These are phyloP conservation scores for Talaromyces adpressus DNA, from an alignment of 495 filamentous ascomycete species.

Conservation along the genomic window DNA sequence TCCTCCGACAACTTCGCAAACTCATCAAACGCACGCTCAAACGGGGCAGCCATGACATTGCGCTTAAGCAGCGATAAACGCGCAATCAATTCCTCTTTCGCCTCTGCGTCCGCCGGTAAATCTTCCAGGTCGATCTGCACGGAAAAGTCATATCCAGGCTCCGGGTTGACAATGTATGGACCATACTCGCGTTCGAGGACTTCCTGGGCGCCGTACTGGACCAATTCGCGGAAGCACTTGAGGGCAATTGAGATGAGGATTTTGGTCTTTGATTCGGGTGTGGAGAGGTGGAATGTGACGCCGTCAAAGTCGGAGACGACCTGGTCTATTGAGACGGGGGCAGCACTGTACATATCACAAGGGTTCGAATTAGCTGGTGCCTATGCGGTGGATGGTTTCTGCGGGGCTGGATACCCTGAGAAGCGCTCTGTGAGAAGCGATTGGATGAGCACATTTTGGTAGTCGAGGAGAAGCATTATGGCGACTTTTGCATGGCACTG, in stretches of 20 bases:
- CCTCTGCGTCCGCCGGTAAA: slow-evolving; percentile 74
- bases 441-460: slow-evolving; percentile 97
- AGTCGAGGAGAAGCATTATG: slow-evolving; percentile 94
- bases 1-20: slow-evolving; percentile 78
- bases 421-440: slow-evolving; percentile 92
- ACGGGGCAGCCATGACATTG: slow-evolving; percentile 96
- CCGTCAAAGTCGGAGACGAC: slow-evolving; percentile 97
- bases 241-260: slow-evolving; percentile 90
- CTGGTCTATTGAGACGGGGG: slow-evolving; percentile 87
- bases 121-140: slow-evolving; percentile 81
- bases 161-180: slow-evolving; percentile 77
- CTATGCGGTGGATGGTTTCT: slow-evolving; percentile 14
- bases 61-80: slow-evolving; percentile 86
- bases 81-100: slow-evolving; percentile 73
- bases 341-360: slow-evolving; percentile 46
- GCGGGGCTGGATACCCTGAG: slow-evolving; percentile 56
- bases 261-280: slow-evolving; percentile 83
- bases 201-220: slow-evolving; percentile 84
- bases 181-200: slow-evolving; percentile 94
- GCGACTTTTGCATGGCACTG: slow-evolving; percentile 10
- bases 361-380: slow-evolving; percentile 26
- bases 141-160: slow-evolving; percentile 92
- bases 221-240: slow-evolving; percentile 87
- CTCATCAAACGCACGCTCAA: slow-evolving; percentile 92
- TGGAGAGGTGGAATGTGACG: slow-evolving; percentile 95